Evolutionary conservation across 306 rosid genomes (phyloP).

Genomic region (Hippophae rhamnoides): DNA sequence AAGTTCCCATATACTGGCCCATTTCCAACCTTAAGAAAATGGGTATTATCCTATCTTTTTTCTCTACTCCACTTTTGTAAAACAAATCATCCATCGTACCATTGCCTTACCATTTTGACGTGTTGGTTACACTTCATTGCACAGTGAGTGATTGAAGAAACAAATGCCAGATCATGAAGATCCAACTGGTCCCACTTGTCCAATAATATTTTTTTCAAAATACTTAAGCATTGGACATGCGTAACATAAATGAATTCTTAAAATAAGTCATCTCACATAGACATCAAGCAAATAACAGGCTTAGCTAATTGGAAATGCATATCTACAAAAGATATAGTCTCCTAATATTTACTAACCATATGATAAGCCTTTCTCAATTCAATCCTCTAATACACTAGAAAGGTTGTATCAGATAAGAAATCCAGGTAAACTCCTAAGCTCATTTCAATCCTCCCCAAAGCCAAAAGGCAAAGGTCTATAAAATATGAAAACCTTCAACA

Average conservation of each 20-base stretch:
- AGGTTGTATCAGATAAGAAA: not conserved
- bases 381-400: not conserved
- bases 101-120: not conserved
- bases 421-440: not conserved
- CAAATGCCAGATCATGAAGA: no score
- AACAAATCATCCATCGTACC: not conserved
- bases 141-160: not conserved
- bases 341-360: not conserved
- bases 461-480: conserved; percentile 8
- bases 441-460: not conserved
- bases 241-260: no score
- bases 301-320: no score
- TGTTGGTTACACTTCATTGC: not conserved
- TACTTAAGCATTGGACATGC: no score
- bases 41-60: not conserved
- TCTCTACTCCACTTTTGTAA: not conserved
- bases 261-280: no score
- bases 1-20: no score
- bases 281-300: no score
- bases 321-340: not conserved
- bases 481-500: conserved; percentile 5
- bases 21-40: not conserved
- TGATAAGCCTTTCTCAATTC: not conserved
- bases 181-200: no score
- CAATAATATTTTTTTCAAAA: no score